Conservation (phyloP, 768 basidiomycete species). For the Hydnum rufescens region DNA sequence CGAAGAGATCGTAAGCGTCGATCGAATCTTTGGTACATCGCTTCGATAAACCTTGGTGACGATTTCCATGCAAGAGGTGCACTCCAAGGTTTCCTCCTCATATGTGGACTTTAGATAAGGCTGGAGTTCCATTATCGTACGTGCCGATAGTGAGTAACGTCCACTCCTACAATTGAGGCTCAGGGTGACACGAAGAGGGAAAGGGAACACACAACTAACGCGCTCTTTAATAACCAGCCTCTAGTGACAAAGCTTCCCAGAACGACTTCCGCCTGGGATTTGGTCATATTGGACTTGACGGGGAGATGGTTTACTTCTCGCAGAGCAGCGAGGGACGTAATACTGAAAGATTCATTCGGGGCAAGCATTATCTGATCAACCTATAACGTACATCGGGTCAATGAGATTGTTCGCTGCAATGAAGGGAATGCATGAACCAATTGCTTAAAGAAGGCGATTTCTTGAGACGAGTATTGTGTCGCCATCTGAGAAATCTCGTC, state of each 20-base stretch:
- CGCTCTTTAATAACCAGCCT: constrained; percentile 60
- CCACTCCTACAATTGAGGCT: constrained; percentile 19
- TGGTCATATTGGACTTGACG: constrained; percentile 41
- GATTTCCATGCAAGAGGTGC: constrained; percentile 55
- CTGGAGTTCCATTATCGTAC: constrained; percentile 51
- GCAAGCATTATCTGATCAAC: constrained; percentile 78
- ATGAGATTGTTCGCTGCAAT: too few species aligned
- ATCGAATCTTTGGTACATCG: neutral
- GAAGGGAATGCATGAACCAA: too few species aligned
- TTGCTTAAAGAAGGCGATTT: constrained; percentile 72
- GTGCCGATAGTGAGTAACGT: constrained; percentile 56
- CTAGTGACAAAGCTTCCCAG: constrained; percentile 67
- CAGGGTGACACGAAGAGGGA: neutral
- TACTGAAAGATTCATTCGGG: constrained; percentile 48
- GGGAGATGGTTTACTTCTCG: constrained; percentile 39
- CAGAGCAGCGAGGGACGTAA: constrained; percentile 58
- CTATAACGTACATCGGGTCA: constrained; percentile 21
- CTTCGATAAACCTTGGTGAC: constrained; percentile 13
- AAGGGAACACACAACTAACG: constrained; percentile 20
- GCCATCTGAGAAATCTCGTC: constrained; percentile 73
- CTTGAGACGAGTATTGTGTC: constrained; percentile 56
- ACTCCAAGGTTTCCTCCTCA: constrained; percentile 49
- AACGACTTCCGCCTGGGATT: constrained; percentile 52
- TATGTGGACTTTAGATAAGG: constrained; percentile 58
- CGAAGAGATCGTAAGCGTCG: neutral